Base-by-base conservation (phyloP, 257 asterid genomes). In the Solanum peruvianum region DNA sequence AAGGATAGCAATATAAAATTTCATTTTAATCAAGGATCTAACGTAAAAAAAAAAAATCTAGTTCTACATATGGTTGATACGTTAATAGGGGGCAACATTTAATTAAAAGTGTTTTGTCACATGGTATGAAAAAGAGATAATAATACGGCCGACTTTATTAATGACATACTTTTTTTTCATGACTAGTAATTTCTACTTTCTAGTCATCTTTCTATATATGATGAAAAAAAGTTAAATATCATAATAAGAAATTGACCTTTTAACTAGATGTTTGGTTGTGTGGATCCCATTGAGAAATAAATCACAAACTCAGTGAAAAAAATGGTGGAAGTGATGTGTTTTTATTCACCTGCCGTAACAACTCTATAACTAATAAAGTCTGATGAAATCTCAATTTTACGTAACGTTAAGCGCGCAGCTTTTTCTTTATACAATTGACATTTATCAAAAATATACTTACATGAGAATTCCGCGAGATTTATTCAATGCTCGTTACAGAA, bases 31-130 rank as follows among this genome's bases (percentile, higher is more conserved):
- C 14, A 27, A 27, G 5, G 42, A 44, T 39, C 11, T 18, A 42
- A 45, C 11, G 27, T n/a, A 1, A 37, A 37, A 20, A 1, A 37
- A 37, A 20, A 45, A 5, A 47, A 47, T 29, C 41, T 27, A 27
- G 27, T 78, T 9, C 64, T 45, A 27, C 31, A 49, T 81, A 27
- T 47, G 67, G 44, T 45, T 67, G 6, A 27, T 31, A 80, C 62
- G 25, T 81, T 39, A 76, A 29, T 29, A 80, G 21, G 67, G 69
- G 85, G 69, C 7, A 49, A 31, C 69, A 81, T 49, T 81, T 47
- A 81, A 81, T 6, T 31, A 5, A 81, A 49, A 81, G 85, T n/a
- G 45, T 81, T 81, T 49, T 69, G 69, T 49, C 85, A 81, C 69
- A 81, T 31, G 85, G 85, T 10, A 29, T 20, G 70, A 49, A 78